These are phyloP conservation scores for Lachancea lanzarotensis DNA, from an alignment of 805 yeast genomes.

Conservation along the genomic window DNA sequence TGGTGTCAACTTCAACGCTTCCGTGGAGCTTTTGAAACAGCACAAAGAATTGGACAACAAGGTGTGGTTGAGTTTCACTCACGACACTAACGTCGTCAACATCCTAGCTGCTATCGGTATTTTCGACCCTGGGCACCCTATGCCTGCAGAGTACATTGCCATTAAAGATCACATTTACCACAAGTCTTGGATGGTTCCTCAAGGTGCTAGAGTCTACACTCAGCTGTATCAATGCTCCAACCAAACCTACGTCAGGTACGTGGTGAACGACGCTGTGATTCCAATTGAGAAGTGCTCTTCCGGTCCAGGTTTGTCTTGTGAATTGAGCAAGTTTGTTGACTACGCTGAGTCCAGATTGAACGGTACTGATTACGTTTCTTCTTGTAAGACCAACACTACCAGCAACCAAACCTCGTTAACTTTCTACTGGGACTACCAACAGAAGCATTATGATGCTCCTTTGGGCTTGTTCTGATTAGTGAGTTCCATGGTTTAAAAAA, in stretches of 20 bases:
- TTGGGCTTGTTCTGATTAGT: neutral
- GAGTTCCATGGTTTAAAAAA: no score
- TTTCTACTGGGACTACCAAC: constrained; percentile 12
- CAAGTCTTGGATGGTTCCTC: constrained; percentile 46
- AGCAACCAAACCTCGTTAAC: constrained; percentile 12
- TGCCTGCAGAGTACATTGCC: constrained; percentile 40
- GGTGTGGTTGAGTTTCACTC: constrained; percentile 65
- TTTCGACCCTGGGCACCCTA: constrained; percentile 30
- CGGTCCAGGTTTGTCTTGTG: constrained; percentile 52
- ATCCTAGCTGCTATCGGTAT: constrained; percentile 62
- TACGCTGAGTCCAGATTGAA: constrained; percentile 30
- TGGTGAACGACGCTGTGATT: constrained; percentile 49
- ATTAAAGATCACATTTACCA: constrained; percentile 42
- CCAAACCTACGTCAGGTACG: constrained; percentile 40
- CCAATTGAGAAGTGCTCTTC: constrained; percentile 43
- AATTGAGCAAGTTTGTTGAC: constrained; percentile 31
- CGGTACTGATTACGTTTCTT: constrained; percentile 27
- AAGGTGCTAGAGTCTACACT: constrained; percentile 50
- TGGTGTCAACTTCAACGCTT: constrained; percentile 48
- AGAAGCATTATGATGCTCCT: constrained; percentile 6
- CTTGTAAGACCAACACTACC: constrained; percentile 25
- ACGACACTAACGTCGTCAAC: constrained; percentile 62
- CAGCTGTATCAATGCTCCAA: constrained; percentile 44
- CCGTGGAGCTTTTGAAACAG: constrained; percentile 43
- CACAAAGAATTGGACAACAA: constrained; percentile 47